A percentile compares a stretch with the other conserved stretches of the same genome.
Evolutionary conservation across 2,329 filamentous ascomycete species (phyloP).

Genomic region (Fusarium mexicanum): DNA sequence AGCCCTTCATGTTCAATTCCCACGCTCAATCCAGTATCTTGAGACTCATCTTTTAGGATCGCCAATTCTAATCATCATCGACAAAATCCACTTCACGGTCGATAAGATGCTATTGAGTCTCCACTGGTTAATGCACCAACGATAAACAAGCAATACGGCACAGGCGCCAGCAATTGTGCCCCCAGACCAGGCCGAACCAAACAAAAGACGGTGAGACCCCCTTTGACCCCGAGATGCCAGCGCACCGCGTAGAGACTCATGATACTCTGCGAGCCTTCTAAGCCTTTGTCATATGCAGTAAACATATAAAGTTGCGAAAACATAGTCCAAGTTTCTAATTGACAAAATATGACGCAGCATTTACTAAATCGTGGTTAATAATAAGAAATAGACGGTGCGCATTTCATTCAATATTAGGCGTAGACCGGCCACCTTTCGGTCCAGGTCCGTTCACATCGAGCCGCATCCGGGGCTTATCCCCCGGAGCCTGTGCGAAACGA

Average conservation of each 20-base stretch:
- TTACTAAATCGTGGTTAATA: neutral
- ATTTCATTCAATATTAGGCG: slow-evolving; percentile 7
- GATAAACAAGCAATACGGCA: slow-evolving; percentile 27
- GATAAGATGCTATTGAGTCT: slow-evolving; percentile 12
- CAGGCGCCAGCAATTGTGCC: slow-evolving; percentile 16
- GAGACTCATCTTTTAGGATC: neutral
- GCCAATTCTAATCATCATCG: slow-evolving; percentile 7
- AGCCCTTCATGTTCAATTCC: neutral
- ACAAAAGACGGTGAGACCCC: slow-evolving; percentile 36
- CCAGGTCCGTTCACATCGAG: slow-evolving; percentile 12
- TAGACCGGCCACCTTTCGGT: slow-evolving; percentile 2
- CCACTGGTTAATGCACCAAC: slow-evolving; percentile 31
- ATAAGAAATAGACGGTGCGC: slow-evolving; percentile 6
- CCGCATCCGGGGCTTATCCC: slow-evolving; percentile 29
- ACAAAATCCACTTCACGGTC: slow-evolving; percentile 8
- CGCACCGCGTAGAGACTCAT: slow-evolving; percentile 16
- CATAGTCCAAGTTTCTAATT: slow-evolving; percentile 1
- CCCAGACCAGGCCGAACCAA: neutral
- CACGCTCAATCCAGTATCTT: neutral
- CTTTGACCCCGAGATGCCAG: slow-evolving; percentile 22
- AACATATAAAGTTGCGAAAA: neutral
- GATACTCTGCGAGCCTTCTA: neutral
- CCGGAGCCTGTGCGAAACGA: slow-evolving; percentile 25
- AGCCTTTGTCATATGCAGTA: neutral
- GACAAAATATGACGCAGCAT: slow-evolving; percentile 10